These are phyloP conservation scores for Aspergillus baeticus DNA, from an alignment of 495 filamentous ascomycete species.

Conservation along the genomic window DNA sequence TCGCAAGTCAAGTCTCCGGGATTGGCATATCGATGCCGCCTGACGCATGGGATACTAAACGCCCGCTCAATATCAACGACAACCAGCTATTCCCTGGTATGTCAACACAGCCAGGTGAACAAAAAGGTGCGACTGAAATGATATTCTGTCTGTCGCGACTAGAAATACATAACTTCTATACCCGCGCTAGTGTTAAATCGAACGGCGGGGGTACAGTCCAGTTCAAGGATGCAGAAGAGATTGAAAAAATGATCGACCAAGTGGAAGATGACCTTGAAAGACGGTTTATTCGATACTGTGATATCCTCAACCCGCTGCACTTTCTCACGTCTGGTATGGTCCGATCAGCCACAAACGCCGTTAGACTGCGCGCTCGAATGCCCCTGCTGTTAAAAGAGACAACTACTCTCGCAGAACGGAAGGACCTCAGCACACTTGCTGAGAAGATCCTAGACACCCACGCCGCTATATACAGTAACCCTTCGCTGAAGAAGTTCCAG, in stretches of 20 bases:
- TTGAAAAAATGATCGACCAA: constrained; percentile 34
- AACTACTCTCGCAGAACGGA: constrained; percentile 8
- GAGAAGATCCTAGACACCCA: constrained; percentile 22
- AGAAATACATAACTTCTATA: constrained; percentile 29
- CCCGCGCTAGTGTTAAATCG: constrained; percentile 3
- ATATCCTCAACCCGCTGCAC: constrained; percentile 58
- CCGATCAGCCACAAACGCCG: constrained; percentile 17
- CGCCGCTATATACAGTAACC: constrained; percentile 2
- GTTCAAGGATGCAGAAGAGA: constrained; percentile 33
- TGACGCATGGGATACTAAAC: constrained; percentile 25
- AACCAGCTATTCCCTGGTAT: constrained; percentile 47
- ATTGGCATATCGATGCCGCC: constrained; percentile 20
- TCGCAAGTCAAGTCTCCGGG: constrained; percentile 30
- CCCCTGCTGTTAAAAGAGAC: constrained; percentile 12
- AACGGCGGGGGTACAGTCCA: constrained; percentile 7
- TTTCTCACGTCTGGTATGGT: constrained; percentile 62
- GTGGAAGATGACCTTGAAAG: constrained; percentile 30
- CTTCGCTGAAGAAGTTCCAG: constrained; percentile 1
- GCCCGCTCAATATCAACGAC: constrained; percentile 57
- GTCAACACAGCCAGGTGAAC: constrained; percentile 30
- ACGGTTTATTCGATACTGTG: constrained; percentile 52
- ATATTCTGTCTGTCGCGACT: constrained; percentile 71
- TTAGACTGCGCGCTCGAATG: constrained; percentile 17
- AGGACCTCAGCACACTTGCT: constrained; percentile 18
- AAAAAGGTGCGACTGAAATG: constrained; percentile 68